Percentiles rank a stretch among this genome's conserved stretches.
phyloP scores from a whole-genome alignment of 2,329 filamentous ascomycete species.

The Colletotrichum spaethianum region DNA sequence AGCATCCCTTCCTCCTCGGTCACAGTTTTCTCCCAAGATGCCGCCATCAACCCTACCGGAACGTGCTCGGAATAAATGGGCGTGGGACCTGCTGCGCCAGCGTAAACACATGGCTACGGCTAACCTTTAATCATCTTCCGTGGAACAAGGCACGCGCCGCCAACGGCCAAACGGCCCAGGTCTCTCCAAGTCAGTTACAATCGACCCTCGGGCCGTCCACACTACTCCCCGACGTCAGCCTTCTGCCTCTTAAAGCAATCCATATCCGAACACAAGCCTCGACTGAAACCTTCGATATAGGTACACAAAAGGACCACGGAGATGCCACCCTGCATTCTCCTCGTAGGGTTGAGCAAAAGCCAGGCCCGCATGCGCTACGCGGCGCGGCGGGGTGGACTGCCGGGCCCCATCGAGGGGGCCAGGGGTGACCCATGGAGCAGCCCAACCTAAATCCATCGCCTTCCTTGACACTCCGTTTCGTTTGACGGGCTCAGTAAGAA shows the following conservation, averaged over 20 bases:
- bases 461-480: neutral
- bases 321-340: slow-evolving; percentile 35
- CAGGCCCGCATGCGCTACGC: slow-evolving; percentile 40
- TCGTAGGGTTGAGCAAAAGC: slow-evolving; percentile 39
- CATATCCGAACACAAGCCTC: neutral
- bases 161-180: slow-evolving; percentile 17
- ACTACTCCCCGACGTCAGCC: slow-evolving; percentile 39
- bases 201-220: slow-evolving; percentile 46
- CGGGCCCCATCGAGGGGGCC: neutral
- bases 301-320: slow-evolving; percentile 34
- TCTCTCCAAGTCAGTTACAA: slow-evolving; percentile 48
- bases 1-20: no score
- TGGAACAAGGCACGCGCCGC: no score
- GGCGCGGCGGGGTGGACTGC: slow-evolving; percentile 41
- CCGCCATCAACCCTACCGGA: no score
- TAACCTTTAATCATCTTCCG: no score
- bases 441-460: neutral
- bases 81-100: no score
- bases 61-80: no score
- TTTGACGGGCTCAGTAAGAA: neutral
- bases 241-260: neutral
- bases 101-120: no score
- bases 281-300: neutral
- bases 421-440: slow-evolving; percentile 32
- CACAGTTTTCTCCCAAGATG: no score